Base-by-base conservation (phyloP, 495 filamentous ascomycete species). In the Xylaria grammica region DNA sequence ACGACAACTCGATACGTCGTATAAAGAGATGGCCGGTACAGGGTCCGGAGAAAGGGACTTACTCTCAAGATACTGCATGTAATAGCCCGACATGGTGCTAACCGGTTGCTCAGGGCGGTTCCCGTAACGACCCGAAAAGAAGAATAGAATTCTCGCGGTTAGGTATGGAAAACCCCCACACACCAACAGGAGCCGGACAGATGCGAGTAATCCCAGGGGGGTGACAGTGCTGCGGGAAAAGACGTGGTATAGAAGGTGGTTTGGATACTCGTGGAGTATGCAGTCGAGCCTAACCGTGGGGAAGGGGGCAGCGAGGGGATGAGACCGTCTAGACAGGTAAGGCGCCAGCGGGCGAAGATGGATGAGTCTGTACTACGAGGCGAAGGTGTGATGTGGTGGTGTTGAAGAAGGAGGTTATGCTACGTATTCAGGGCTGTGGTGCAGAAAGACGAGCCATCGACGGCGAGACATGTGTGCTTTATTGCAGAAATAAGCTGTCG, bases 51-150 rank as follows among this genome's bases (percentile, higher is more conserved):
- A 17, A 42, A 60, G 77, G 59, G 65, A 86, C 84, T 82, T 84
- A 86, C 84, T 84, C 75, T 85, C 82, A 62, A 86, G 76, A 77
- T 86, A 86, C 76, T 85, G 82, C 80, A 86, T 86, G 75, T 86
- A 86, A 73, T 85, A 86, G 73, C 84, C 84, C 67, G 77, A 77
- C 83, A 85, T 85, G 73, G 71, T 84, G 74, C 68, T 72, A 69
- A 72, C 63, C 36, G 64, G 48, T 53, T 62, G 56, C 34, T 63
- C 45, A 50, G 58, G 48, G 64, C 50, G 51, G n/a, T 50, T 46
- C 26, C 27, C 27, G 59, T 63, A 57, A 56, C 46, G 57, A 38
- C 44, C 61, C 56, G 38, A 58, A 62, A 65, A 55, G 38, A 24
- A 24, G 45, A 64, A 64, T 56, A 60, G 69, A 29, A 10, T n/a